phyloP scores from a whole-genome alignment of 1,139 yeast species.

The Entelexis sorbosivorans region DNA sequence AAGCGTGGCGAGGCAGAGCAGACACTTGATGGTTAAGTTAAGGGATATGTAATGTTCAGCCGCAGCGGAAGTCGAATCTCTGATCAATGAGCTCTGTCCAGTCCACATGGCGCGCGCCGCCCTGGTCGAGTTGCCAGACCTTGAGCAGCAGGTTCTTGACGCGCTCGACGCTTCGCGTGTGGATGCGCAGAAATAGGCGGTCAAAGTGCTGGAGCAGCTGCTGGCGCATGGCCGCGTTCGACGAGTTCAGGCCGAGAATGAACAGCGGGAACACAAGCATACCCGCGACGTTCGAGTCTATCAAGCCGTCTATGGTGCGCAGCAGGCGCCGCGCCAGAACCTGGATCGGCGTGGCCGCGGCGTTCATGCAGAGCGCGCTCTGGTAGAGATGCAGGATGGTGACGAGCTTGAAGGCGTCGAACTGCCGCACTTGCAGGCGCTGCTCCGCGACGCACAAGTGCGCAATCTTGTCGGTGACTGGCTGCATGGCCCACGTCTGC shows the following conservation, averaged over 20 bases:
- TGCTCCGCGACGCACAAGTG: slow-evolving; percentile 44
- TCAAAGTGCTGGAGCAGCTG: slow-evolving; percentile 46
- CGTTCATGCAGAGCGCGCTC: slow-evolving; percentile 48
- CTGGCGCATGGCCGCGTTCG: slow-evolving; percentile 36
- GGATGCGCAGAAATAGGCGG: slow-evolving; percentile 48
- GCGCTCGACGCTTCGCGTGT: slow-evolving; percentile 56
- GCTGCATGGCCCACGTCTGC: slow-evolving; percentile 43
- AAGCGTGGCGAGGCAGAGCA: too few species aligned
- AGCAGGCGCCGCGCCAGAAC: slow-evolving; percentile 45
- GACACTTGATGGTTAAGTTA: not conserved
- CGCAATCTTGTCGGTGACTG: slow-evolving; percentile 42
- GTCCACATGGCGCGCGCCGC: slow-evolving; percentile 43
- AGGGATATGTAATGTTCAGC: not conserved
- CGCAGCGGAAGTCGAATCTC: slow-evolving; percentile 31
- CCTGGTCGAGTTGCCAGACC: slow-evolving; percentile 43
- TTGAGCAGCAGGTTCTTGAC: slow-evolving; percentile 50
- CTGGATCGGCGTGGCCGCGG: slow-evolving; percentile 56
- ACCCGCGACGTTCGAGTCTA: slow-evolving; percentile 60
- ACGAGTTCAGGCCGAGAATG: slow-evolving; percentile 63
- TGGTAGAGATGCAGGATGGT: slow-evolving; percentile 59
- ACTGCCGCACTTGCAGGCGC: slow-evolving; percentile 56
- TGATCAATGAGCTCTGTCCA: slow-evolving; percentile 59
- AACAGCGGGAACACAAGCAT: slow-evolving; percentile 66
- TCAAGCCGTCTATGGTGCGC: slow-evolving; percentile 48
- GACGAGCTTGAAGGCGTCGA: slow-evolving; percentile 61